phyloP scores from a whole-genome alignment of 1,139 yeast species.

The Saccharomyces hybrid region DNA sequence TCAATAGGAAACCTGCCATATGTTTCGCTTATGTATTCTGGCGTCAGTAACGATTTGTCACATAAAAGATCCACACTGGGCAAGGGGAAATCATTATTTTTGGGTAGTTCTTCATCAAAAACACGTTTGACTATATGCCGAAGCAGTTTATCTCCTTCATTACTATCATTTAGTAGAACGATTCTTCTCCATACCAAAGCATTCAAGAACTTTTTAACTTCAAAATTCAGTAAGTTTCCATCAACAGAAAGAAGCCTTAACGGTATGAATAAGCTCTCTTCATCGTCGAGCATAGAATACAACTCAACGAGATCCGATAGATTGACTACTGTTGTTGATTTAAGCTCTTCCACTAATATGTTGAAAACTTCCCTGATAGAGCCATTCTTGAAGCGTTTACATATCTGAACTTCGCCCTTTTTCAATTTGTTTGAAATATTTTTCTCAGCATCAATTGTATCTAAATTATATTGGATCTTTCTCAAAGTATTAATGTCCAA shows the following conservation, averaged over 20 bases:
- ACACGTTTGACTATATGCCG: slow-evolving; percentile 38
- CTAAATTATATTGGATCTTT: slow-evolving; percentile 44
- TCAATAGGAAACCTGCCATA: slow-evolving; percentile 20
- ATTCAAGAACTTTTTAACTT: slow-evolving; percentile 28
- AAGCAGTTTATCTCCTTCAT: slow-evolving; percentile 39
- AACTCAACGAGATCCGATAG: slow-evolving; percentile 44
- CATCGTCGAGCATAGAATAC: slow-evolving; percentile 44
- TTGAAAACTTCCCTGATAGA: slow-evolving; percentile 15
- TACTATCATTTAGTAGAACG: slow-evolving; percentile 50
- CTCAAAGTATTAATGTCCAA: slow-evolving; percentile 23
- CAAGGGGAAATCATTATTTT: slow-evolving; percentile 21
- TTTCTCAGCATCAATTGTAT: slow-evolving; percentile 43
- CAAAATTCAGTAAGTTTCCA: slow-evolving; percentile 28
- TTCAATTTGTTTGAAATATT: slow-evolving; percentile 35
- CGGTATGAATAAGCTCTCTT: slow-evolving; percentile 37
- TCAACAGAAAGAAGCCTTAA: slow-evolving; percentile 37
- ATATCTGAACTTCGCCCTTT: slow-evolving; percentile 19
- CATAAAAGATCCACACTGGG: slow-evolving; percentile 23
- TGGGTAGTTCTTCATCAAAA: slow-evolving; percentile 32
- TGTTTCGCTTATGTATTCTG: slow-evolving; percentile 19
- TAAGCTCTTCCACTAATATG: slow-evolving; percentile 10
- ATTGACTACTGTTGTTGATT: slow-evolving; percentile 17
- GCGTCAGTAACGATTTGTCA: slow-evolving; percentile 14
- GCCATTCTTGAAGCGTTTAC: slow-evolving; percentile 11
- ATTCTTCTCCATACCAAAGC: slow-evolving; percentile 57